These are phyloP conservation scores for Stemphylium vesicarium DNA, from an alignment of 2,329 filamentous ascomycete species.

Conservation along the genomic window DNA sequence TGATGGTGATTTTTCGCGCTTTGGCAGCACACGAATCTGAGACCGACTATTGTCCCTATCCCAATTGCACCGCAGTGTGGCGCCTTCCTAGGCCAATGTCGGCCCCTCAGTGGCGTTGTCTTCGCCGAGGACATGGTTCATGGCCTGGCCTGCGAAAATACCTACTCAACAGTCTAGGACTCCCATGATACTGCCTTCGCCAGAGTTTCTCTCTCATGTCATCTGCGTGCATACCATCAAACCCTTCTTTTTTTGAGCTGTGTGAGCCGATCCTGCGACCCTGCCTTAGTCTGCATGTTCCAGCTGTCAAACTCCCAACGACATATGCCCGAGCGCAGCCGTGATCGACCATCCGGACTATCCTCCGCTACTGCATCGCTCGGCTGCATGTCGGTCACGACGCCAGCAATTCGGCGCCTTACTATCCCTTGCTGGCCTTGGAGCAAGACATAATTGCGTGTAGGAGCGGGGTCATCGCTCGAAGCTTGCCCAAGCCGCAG, in stretches of 20 bases:
- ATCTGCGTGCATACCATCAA: too few species aligned
- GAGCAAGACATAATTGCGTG: neutral
- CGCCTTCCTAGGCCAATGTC: too few species aligned
- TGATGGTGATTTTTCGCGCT: neutral
- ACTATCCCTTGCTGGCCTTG: neutral
- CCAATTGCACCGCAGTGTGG: too few species aligned
- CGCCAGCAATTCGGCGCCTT: neutral
- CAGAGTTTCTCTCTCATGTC: too few species aligned
- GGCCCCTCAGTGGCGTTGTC: too few species aligned
- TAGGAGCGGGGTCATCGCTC: neutral
- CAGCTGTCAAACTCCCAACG: neutral
- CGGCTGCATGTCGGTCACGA: slow-evolving; percentile 4
- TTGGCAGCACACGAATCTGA: too few species aligned
- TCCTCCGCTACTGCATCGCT: slow-evolving; percentile 5
- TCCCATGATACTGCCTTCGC: too few species aligned
- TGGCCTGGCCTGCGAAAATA: too few species aligned
- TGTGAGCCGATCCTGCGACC: neutral
- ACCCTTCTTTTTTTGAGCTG: neutral
- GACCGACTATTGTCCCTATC: too few species aligned
- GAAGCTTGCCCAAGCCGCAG: too few species aligned
- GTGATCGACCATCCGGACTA: slow-evolving; percentile 3
- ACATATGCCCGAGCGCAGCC: neutral
- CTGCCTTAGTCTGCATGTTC: neutral
- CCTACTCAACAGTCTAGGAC: too few species aligned
- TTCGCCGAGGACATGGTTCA: too few species aligned